Conservation (phyloP, 352 stramenopile genomes). For the Phytophthora fragariaefolia region DNA sequence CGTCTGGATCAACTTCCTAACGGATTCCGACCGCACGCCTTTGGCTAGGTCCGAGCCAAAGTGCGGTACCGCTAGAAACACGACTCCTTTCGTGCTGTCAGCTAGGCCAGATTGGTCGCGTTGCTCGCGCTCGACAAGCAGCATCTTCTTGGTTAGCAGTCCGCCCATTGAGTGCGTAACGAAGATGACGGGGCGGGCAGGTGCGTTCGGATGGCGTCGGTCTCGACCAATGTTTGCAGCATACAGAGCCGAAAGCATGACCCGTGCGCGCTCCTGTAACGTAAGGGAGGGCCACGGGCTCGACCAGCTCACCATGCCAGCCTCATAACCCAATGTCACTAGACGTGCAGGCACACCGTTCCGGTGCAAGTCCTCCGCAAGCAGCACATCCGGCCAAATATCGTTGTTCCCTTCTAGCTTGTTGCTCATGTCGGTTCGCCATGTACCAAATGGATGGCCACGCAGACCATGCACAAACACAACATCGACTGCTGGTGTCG, state of each 20-base stretch:
- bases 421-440: conserved; percentile 79
- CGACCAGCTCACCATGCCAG: conserved; percentile 86
- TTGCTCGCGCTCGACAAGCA: conserved; percentile 56
- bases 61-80: conserved; percentile 87
- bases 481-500: conserved; percentile 55
- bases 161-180: conserved; percentile 90
- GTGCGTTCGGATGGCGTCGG: conserved; percentile 7
- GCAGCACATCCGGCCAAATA: conserved; percentile 81
- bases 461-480: conserved; percentile 88
- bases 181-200: conserved; percentile 72
- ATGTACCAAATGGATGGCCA: conserved; percentile 83
- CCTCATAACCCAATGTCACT: conserved; percentile 83
- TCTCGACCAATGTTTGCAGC: conserved; percentile 66
- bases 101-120: conserved; percentile 34
- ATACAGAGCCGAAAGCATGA: conserved; percentile 80
- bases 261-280: conserved; percentile 66
- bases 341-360: conserved; percentile 57
- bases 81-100: conserved; percentile 57
- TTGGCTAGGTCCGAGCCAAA: conserved; percentile 83
- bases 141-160: conserved; percentile 87
- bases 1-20: conserved; percentile 73
- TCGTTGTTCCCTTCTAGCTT: conserved; percentile 60
- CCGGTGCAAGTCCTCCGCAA: conserved; percentile 60
- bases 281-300: conserved; percentile 87
- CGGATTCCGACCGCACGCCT: conserved; percentile 65